A percentile compares a stretch with the other conserved stretches of the same genome.
These are phyloP conservation scores for Theileria orientalis DNA, from an alignment of 169 alveolate species.

Conservation along the genomic window DNA sequence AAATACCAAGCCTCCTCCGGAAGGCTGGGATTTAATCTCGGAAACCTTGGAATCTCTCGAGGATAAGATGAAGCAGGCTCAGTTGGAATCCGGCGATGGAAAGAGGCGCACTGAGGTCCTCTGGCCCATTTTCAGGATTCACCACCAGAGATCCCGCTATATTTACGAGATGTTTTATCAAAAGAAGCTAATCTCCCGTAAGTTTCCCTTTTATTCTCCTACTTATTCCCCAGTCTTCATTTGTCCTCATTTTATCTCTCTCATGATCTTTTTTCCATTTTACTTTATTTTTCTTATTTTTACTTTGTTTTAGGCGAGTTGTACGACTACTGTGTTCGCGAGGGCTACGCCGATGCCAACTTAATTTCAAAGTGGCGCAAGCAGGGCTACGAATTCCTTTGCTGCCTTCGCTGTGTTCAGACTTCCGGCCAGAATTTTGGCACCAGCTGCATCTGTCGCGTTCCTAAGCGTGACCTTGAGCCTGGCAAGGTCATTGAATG, in stretches of 20 bases:
- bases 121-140: slow-evolving; percentile 96
- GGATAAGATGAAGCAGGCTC: slow-evolving; percentile 94
- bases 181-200: slow-evolving; percentile 90
- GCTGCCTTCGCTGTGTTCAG: slow-evolving; percentile 94
- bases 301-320: slow-evolving; percentile 82
- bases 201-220: slow-evolving; percentile 18
- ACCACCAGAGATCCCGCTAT: slow-evolving; percentile 94
- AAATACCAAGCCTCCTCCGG: slow-evolving; percentile 83
- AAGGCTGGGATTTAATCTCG: slow-evolving; percentile 95
- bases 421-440: slow-evolving; percentile 90
- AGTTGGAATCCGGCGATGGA: slow-evolving; percentile 91
- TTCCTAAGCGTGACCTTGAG: slow-evolving; percentile 93
- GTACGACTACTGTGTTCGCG: slow-evolving; percentile 94
- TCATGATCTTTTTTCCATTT: not conserved
- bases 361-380: slow-evolving; percentile 99
- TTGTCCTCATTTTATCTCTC: no score
- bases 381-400: slow-evolving; percentile 96
- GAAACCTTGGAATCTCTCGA: slow-evolving; percentile 88
- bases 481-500: slow-evolving; percentile 89
- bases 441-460: slow-evolving; percentile 97
- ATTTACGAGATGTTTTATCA: slow-evolving; percentile 90
- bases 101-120: slow-evolving; percentile 93
- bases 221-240: not conserved
- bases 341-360: slow-evolving; percentile 95
- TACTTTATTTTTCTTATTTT: not conserved